These are phyloP conservation scores for Hymenoscyphus fraxineus DNA, from an alignment of 2,329 filamentous ascomycete genomes.

Conservation along the genomic window DNA sequence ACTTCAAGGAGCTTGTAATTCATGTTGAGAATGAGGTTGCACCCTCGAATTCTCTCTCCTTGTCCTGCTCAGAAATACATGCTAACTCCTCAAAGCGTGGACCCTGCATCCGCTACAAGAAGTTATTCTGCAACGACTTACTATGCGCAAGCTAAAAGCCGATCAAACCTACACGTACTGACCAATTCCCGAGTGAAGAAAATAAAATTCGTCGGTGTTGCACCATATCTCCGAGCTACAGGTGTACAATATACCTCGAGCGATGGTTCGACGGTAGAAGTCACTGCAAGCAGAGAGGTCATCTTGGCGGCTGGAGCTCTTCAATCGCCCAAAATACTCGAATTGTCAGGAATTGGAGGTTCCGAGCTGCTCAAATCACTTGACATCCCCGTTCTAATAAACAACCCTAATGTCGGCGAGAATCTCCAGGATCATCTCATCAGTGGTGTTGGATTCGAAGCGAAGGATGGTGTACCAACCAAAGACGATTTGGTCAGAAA, in stretches of 20 bases:
- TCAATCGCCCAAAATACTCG: conserved; percentile 19
- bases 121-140: background rate
- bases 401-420: conserved; percentile 44
- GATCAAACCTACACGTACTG: background rate
- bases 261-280: background rate
- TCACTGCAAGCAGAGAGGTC: conserved; percentile 7
- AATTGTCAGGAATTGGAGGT: conserved; percentile 33
- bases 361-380: conserved; percentile 13
- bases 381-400: conserved; percentile 16
- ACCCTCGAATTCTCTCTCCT: too few species aligned
- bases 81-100: too few species aligned
- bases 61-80: too few species aligned
- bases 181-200: background rate
- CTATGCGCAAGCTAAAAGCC: background rate
- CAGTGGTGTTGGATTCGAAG: conserved; percentile 13
- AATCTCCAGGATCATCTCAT: conserved; percentile 42
- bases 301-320: conserved; percentile 4
- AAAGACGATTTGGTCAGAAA: conserved; percentile 11
- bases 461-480: conserved; percentile 7
- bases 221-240: background rate
- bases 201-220: background rate
- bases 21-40: background rate
- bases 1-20: too few species aligned
- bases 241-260: background rate
- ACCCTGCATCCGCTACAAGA: background rate